A percentile compares a stretch with the other conserved stretches of the same genome.
Conservation (phyloP, 176 grass and related monocot species). For the Miscanthus lutarioriparius region DNA sequence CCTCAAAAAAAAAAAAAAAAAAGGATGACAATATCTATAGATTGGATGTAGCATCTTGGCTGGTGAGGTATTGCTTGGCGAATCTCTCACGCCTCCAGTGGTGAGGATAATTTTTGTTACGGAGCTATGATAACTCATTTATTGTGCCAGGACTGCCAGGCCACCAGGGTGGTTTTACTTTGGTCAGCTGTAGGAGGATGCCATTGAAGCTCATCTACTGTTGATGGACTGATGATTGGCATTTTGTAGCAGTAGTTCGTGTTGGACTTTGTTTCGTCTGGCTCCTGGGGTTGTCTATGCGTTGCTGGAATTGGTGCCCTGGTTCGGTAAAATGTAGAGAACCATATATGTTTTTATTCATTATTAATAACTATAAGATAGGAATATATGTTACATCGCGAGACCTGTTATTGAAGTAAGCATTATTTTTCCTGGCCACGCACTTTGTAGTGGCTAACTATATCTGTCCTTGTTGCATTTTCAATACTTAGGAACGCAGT, state of each 20-base stretch:
- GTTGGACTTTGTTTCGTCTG: constrained; percentile 12
- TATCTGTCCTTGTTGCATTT: not conserved
- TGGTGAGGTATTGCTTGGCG: not conserved
- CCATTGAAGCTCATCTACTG: constrained; percentile 30
- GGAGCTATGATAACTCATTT: not conserved
- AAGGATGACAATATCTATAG: constrained; percentile 12
- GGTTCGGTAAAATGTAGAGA: constrained; percentile 31
- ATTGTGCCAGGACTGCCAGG: not conserved
- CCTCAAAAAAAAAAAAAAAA: no score
- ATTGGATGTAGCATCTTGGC: not conserved
- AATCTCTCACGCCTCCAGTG: not conserved
- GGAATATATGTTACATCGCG: constrained; percentile 20
- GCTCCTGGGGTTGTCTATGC: constrained; percentile 26
- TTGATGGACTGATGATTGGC: constrained; percentile 23
- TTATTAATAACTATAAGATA: constrained; percentile 16
- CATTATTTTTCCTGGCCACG: not conserved
- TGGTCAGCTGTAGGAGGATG: not conserved
- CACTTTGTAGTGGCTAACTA: not conserved
- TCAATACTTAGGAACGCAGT: not conserved
- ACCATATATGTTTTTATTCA: constrained; percentile 6
- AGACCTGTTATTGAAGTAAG: constrained; percentile 9
- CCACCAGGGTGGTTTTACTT: not conserved
- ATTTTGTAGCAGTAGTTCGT: not conserved
- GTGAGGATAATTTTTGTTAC: constrained; percentile 29
- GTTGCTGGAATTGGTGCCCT: constrained; percentile 17